These are phyloP conservation scores for Cyberlindnera maclurae DNA, from an alignment of 805 yeast species.

Conservation along the genomic window DNA sequence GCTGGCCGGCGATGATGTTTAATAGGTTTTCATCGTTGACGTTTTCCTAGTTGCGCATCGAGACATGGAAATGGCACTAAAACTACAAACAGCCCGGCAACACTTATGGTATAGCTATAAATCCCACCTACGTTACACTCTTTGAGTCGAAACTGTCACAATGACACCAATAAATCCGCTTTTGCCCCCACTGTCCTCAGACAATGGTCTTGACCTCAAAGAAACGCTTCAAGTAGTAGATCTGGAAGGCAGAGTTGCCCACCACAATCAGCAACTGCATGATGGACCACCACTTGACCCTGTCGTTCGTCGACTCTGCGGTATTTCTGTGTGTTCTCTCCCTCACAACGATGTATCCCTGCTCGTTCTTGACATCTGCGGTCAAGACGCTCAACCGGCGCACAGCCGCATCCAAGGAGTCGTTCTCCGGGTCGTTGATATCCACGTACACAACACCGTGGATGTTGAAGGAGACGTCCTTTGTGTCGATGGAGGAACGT, in stretches of 20 bases:
- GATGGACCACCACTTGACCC: slow-evolving; percentile 97
- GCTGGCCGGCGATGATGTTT: too few species aligned
- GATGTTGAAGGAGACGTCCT: slow-evolving; percentile 91
- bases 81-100: too few species aligned
- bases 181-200: slow-evolving; percentile 26
- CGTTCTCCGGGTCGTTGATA: slow-evolving; percentile 64
- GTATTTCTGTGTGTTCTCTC: slow-evolving; percentile 98
- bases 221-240: slow-evolving; percentile 87
- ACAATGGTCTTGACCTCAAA: slow-evolving; percentile 92
- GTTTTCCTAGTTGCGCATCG: too few species aligned
- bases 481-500: slow-evolving; percentile 58
- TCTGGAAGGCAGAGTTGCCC: slow-evolving; percentile 85
- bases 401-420: slow-evolving; percentile 79
- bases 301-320: slow-evolving; percentile 92
- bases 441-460: slow-evolving; percentile 89
- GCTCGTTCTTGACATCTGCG: slow-evolving; percentile 86
- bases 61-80: neutral
- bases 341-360: slow-evolving; percentile 83
- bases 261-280: slow-evolving; percentile 86
- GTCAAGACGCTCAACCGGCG: slow-evolving; percentile 68
- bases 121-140: too few species aligned
- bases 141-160: neutral
- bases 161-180: neutral
- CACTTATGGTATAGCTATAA: too few species aligned
- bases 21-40: too few species aligned